Evolutionary conservation across 83 land plant species (phyloP).

Genomic region (Diphasiastrum complanatum): DNA sequence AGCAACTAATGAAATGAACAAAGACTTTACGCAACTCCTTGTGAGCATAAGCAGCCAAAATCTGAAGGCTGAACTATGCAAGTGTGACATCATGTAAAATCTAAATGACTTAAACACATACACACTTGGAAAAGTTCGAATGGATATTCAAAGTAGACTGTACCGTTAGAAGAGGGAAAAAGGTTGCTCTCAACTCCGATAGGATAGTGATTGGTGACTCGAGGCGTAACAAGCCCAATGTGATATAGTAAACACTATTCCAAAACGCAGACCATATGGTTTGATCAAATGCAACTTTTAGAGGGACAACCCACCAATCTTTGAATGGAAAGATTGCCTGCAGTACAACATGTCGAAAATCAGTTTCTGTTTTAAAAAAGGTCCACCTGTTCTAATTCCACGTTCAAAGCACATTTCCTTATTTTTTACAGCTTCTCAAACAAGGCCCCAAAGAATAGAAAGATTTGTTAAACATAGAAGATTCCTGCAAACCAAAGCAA

Average conservation of each 20-base stretch:
- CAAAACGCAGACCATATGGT: slow-evolving; percentile 77
- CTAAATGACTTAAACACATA: too few species aligned
- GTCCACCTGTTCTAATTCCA: too few species aligned
- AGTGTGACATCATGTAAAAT: too few species aligned
- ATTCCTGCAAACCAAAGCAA: not conserved
- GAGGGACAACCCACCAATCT: slow-evolving; percentile 94
- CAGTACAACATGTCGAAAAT: slow-evolving; percentile 19
- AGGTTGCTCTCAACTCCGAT: slow-evolving; percentile 60
- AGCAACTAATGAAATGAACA: too few species aligned
- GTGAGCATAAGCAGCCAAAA: too few species aligned
- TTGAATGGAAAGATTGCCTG: slow-evolving; percentile 81
- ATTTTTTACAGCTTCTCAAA: too few species aligned
- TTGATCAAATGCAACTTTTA: slow-evolving; percentile 77
- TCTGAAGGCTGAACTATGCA: too few species aligned
- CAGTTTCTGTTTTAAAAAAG: too few species aligned
- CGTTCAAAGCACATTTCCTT: too few species aligned
- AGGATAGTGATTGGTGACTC: slow-evolving; percentile 67
- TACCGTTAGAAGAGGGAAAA: slow-evolving; percentile 76
- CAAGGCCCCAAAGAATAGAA: too few species aligned
- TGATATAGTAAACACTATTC: slow-evolving; percentile 71
- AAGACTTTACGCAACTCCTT: too few species aligned
- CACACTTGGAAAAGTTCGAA: too few species aligned
- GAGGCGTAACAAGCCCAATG: slow-evolving; percentile 62
- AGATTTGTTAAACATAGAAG: not conserved
- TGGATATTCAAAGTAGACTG: not conserved